Percentiles rank a stretch among this genome's conserved stretches.
These are phyloP conservation scores for Talaromyces liani DNA, from an alignment of 495 filamentous ascomycete genomes.

Conservation along the genomic window DNA sequence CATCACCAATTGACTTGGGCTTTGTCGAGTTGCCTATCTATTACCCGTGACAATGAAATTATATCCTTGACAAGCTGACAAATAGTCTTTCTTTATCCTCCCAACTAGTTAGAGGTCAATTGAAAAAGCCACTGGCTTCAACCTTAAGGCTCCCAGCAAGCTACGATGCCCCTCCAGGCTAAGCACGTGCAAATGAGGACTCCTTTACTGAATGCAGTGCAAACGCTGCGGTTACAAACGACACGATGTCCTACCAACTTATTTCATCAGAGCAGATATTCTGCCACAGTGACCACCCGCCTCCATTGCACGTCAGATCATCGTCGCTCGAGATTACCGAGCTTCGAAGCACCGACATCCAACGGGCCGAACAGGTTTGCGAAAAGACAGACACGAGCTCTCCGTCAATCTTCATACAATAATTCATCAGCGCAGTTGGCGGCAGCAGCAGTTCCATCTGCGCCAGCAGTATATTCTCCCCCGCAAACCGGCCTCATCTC, in stretches of 20 bases:
- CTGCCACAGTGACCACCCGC: not conserved
- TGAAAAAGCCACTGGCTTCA: not conserved
- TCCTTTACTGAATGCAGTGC: not conserved
- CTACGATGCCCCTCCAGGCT: not conserved
- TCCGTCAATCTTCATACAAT: constrained; percentile 60
- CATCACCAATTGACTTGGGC: not conserved
- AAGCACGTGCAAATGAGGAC: not conserved
- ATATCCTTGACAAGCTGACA: not conserved
- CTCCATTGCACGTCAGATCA: not conserved
- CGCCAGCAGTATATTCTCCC: constrained; percentile 64
- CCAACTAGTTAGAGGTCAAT: not conserved
- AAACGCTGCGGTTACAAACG: not conserved
- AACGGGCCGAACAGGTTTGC: not conserved
- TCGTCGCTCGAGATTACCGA: not conserved
- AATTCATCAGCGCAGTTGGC: constrained; percentile 66
- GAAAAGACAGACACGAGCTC: not conserved
- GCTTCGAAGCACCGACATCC: not conserved
- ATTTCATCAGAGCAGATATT: not conserved
- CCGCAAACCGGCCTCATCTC: constrained; percentile 83
- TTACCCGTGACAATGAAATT: not conserved
- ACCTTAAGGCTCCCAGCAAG: not conserved
- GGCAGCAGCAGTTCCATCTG: constrained; percentile 52
- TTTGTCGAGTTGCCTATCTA: not conserved
- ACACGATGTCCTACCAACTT: not conserved
- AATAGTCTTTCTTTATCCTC: not conserved